Evolutionary conservation across 2,329 filamentous ascomycete species (phyloP), one percentile per base, ranked within the genome.

Genomic region (Hypoxylon sp.): DNA sequence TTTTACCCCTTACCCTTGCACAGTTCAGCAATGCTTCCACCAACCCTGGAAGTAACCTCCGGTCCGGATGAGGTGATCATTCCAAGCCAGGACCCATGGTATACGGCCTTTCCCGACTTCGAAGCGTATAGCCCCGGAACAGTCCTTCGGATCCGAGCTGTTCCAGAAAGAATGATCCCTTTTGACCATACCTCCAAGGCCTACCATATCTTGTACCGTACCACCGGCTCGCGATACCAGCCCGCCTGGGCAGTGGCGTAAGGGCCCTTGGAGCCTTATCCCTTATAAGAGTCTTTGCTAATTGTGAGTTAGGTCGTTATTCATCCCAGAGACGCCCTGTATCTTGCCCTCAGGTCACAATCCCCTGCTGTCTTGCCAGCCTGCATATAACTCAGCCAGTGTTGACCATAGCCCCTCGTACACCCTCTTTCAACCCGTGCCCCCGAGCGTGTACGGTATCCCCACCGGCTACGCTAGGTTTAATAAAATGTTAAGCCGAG

Each of bases 371-470:
- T 83, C 81, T 0, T 82, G 81, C 64, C 81, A 83, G 66, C 72
- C 81, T 5, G 75, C 81, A 0, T 77, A 79, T 30, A 78, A 83
- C 53, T 75, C 78, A 10, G 76, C 79, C 11, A 75, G 75, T 10
- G 67, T 81, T n/a, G 79, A 84, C n/a, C 70, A 72, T 2, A 75
- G 76, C 58, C 83, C 76, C 14, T 81, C 75, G 6, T 83, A 81
- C 64, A 56, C 65, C 31, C 58, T 74, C 4, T 70, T 70, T 22
- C 62, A 69, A 11, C 33, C 53, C 13, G 35, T 56, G 6, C 42
- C 53, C 8, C 44, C 13, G 37, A 69, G 73, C 54, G 33, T 42
- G 0, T 74, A 53, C 5, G 70, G 65, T 37, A 56, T 70, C 20
- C 68, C 60, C 2, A 54, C 67, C 14, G 40, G 44, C 48, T 48